These are phyloP conservation scores for Nannochloropsis granulata DNA, from an alignment of 108 stramenopile genomes.

Conservation along the genomic window DNA sequence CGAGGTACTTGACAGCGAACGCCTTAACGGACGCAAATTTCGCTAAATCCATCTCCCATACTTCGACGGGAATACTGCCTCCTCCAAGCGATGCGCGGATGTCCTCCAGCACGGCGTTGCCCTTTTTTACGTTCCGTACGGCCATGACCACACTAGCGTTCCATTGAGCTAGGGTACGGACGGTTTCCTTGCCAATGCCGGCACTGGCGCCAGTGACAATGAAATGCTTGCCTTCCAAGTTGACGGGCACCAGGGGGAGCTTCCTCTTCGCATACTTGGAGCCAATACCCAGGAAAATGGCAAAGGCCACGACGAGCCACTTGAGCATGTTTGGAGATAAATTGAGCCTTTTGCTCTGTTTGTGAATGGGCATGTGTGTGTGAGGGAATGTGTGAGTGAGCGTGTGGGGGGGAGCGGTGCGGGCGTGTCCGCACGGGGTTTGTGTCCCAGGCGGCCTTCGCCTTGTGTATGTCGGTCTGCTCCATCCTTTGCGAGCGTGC, in stretches of 20 bases:
- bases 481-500: no score
- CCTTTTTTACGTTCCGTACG: conserved; percentile 7
- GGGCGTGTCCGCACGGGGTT: no score
- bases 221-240: conserved; percentile 22
- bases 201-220: conserved; percentile 27
- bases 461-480: no score
- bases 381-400: no score
- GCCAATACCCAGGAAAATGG: not conserved
- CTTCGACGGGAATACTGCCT: not conserved
- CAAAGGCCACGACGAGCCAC: not conserved
- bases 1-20: not conserved
- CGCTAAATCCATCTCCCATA: not conserved
- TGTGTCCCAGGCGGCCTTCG: no score
- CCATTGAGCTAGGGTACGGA: conserved; percentile 19
- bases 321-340: not conserved
- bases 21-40: not conserved
- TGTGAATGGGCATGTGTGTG: no score
- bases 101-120: not conserved
- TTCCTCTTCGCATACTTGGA: not conserved
- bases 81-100: not conserved
- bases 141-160: conserved; percentile 29
- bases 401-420: no score
- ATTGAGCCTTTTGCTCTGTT: no score
- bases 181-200: conserved; percentile 27
- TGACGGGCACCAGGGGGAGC: not conserved